Percentiles rank a stretch among this genome's conserved stretches.
Evolutionary conservation across 1,284 basidiomycete species (phyloP).

Genomic region (Rhodotorula sp.): DNA sequence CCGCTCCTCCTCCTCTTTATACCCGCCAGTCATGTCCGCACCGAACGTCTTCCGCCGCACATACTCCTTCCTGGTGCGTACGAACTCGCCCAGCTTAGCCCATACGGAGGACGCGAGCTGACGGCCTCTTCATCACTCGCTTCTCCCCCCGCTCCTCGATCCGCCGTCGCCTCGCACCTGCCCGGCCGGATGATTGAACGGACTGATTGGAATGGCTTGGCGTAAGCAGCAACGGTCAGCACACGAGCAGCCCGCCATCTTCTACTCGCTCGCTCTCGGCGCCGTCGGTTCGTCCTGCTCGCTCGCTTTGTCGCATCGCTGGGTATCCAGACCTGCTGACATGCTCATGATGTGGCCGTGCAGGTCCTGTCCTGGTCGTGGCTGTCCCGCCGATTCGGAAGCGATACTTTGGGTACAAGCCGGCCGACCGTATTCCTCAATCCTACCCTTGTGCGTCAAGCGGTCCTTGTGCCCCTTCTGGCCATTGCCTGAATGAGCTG

Average conservation of each 20-base stretch:
- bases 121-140: neutral
- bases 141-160: neutral
- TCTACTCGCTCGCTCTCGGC: conserved; percentile 79
- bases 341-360: conserved; percentile 16
- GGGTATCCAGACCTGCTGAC: neutral
- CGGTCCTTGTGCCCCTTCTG: neutral
- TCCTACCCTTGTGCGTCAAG: conserved; percentile 77
- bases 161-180: neutral
- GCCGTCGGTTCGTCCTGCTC: conserved; percentile 44
- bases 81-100: no score
- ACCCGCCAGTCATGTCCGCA: conserved; percentile 21
- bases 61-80: conserved; percentile 35
- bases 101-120: neutral
- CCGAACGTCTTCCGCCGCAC: conserved; percentile 31
- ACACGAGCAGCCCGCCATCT: conserved; percentile 88
- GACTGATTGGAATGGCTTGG: neutral
- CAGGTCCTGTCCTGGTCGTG: conserved; percentile 73
- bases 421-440: conserved; percentile 71
- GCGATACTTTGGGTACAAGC: conserved; percentile 65
- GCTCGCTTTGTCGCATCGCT: no score
- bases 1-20: neutral
- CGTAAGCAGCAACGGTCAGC: conserved; percentile 66
- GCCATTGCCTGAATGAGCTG: no score
- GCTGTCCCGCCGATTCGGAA: conserved; percentile 75
- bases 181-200: neutral